These are phyloP conservation scores for Scenedesmus sp. DNA, from an alignment of 163 green algal genomes.

Conservation along the genomic window DNA sequence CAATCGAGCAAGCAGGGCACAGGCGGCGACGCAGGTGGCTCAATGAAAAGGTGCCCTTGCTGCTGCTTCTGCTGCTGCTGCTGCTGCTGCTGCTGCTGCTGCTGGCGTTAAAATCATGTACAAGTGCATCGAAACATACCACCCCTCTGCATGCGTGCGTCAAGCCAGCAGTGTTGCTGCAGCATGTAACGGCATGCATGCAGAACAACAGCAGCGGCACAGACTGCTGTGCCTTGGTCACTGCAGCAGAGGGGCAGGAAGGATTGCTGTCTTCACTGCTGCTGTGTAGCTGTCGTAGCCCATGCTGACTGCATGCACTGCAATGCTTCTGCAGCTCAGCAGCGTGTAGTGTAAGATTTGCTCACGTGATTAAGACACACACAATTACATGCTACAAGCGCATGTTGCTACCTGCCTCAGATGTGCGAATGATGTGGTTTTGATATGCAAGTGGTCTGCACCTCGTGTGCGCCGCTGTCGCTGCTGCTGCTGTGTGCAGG, in stretches of 20 bases:
- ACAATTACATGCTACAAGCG: too few relatives aligned
- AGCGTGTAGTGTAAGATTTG: too few relatives aligned
- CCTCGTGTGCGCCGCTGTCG: background rate
- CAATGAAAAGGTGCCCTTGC: slow-evolving; percentile 26
- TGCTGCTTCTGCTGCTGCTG: slow-evolving; percentile 5
- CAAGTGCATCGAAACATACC: background rate
- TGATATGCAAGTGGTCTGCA: background rate
- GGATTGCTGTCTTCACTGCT: too few relatives aligned
- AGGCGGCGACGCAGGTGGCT: slow-evolving; percentile 46
- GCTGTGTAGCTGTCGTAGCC: too few relatives aligned
- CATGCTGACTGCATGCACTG: too few relatives aligned
- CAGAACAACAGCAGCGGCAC: background rate
- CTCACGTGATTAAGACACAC: too few relatives aligned
- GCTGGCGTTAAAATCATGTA: too few relatives aligned
- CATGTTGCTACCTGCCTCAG: too few relatives aligned
- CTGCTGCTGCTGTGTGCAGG: background rate
- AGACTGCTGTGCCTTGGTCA: too few relatives aligned
- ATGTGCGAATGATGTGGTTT: background rate
- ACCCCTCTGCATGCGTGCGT: too few relatives aligned
- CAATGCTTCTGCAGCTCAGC: too few relatives aligned
- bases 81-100: slow-evolving; percentile 18
- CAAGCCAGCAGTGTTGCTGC: background rate
- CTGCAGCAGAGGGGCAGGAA: too few relatives aligned
- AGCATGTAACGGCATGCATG: background rate
- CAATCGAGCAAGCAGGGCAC: slow-evolving; percentile 39